Base-by-base conservation (phyloP, 768 basidiomycete species). In the Phallus indusiatus region DNA sequence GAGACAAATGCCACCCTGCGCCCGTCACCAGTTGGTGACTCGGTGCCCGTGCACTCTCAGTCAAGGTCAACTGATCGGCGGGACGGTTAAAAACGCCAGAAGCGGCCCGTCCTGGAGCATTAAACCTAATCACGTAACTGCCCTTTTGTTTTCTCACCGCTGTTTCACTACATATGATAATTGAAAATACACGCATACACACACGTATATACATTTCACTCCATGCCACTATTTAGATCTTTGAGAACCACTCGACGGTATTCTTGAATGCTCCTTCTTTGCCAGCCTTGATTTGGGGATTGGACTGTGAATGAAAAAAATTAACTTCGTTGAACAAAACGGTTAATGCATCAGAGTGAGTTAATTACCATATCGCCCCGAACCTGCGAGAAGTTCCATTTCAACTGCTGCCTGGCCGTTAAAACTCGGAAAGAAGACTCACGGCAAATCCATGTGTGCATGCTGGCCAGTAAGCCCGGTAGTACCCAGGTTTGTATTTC, bases 371-470 rank as follows among this genome's bases (percentile, higher is more conserved):
- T 46, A 33, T 62, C 61, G 0, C 61, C 61, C 21, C 61, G 58
- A 17, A 62, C 61, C 60, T 61, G 33, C 21, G 20, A 16, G 28
- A 20, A 17, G 9, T 22, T 33, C 24, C 24, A 54, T 28, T 22
- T 21, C 35, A 28, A 5, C 28, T 5, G 47, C 33, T 35, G 33
- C 14, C 28, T 59, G 11, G 18, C 55, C 22, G 9, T 47, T 55
- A 1, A 16, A 18, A 17, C 18, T 16, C 11, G n/a, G 34, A 34
- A 11, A 10, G 37, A 20, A 21, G 36, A 7, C 78, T 75, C 3
- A 75, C 71, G 0, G 76, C 78, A 62, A 70, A 67, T 3, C 68
- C 67, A 21, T 71, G 69, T 1, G 55, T 64, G 61, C 69, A 68
- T 0, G 66, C 66, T 1, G 62, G 64, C 68, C 68, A 68, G 59